phyloP scores from a whole-genome alignment of 345 rosid species.

The Brassica nigra region DNA sequence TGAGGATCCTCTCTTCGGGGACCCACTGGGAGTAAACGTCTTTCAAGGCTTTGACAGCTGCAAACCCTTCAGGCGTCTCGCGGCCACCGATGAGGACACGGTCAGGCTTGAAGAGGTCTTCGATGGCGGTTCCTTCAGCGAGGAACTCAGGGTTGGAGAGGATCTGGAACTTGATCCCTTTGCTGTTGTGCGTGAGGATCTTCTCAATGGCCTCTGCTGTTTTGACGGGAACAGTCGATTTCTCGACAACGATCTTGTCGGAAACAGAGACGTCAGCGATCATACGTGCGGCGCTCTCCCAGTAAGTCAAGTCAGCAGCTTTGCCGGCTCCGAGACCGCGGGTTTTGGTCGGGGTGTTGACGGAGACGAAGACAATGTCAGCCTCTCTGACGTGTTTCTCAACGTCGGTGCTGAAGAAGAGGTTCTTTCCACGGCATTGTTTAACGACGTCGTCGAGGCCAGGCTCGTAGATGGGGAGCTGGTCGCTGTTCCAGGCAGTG shows the following conservation, averaged over 20 bases:
- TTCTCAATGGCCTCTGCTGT: slow-evolving; percentile 94
- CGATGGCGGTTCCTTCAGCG: slow-evolving; percentile 91
- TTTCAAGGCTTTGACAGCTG: slow-evolving; percentile 77
- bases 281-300: slow-evolving; percentile 97
- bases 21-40: slow-evolving; percentile 87
- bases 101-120: slow-evolving; percentile 74
- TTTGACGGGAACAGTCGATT: slow-evolving; percentile 89
- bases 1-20: slow-evolving; percentile 71
- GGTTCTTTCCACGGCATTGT: slow-evolving; percentile 82
- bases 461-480: slow-evolving; percentile 91
- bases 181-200: slow-evolving; percentile 87
- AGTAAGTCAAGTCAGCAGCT: slow-evolving; percentile 95
- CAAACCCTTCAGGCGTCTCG: slow-evolving; percentile 83
- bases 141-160: slow-evolving; percentile 96
- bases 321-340: slow-evolving; percentile 96
- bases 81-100: slow-evolving; percentile 91
- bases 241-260: slow-evolving; percentile 90
- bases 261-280: slow-evolving; percentile 90
- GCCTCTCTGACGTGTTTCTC: slow-evolving; percentile 85
- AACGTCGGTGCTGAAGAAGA: slow-evolving; percentile 90
- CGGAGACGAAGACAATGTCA: slow-evolving; percentile 88
- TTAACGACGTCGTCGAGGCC: slow-evolving; percentile 84
- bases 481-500: slow-evolving; percentile 84
- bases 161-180: slow-evolving; percentile 91
- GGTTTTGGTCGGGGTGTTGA: slow-evolving; percentile 90